These are phyloP conservation scores for Ascochyta fabae DNA, from an alignment of 2,329 filamentous ascomycete genomes.

Conservation along the genomic window DNA sequence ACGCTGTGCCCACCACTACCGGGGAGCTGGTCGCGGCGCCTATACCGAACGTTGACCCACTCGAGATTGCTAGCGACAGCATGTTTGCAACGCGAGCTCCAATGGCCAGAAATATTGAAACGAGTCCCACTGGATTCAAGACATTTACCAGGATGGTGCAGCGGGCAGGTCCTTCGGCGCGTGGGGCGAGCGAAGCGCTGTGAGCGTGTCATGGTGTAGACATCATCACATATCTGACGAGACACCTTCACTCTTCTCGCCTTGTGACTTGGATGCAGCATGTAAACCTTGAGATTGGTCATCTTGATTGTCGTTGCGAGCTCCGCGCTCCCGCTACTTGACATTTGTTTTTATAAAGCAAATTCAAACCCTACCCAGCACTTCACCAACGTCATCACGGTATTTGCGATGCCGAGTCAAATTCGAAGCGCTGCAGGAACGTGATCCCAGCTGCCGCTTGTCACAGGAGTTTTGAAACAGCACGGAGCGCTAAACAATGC, in stretches of 20 bases:
- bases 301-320: neutral
- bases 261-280: neutral
- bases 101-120: neutral
- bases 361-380: neutral
- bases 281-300: neutral
- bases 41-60: neutral
- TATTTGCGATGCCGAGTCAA: neutral
- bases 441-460: constrained; percentile 22
- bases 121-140: constrained; percentile 13
- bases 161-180: neutral
- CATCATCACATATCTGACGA: neutral
- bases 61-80: neutral
- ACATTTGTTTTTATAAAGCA: neutral
- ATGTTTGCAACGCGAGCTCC: neutral
- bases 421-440: constrained; percentile 16
- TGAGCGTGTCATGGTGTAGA: constrained; percentile 5
- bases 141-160: constrained; percentile 7
- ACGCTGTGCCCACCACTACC: constrained; percentile 4
- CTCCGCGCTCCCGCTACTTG: neutral
- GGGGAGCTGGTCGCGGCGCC: constrained; percentile 4
- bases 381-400: constrained; percentile 1
- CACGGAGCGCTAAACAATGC: constrained; percentile 22
- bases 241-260: neutral
- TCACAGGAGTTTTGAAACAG: constrained; percentile 33
- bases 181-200: constrained; percentile 1